Evolutionary conservation across 1,284 basidiomycete genomes (phyloP), one percentile per base, ranked within the genome.

Genomic region (Malassezia yamatoensis): DNA sequence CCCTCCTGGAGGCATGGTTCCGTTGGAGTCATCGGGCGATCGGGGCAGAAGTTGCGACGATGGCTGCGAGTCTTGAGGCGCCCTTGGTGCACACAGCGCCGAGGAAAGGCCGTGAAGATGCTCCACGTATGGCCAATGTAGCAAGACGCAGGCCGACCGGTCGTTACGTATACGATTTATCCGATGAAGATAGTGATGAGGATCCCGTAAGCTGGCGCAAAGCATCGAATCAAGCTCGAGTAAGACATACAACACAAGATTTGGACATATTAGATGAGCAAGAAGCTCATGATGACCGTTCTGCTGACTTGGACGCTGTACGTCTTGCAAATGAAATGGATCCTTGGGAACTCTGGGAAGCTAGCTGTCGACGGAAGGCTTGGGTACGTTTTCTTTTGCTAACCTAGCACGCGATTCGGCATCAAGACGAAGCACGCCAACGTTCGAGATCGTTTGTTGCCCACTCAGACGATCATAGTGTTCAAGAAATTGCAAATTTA

Each of bases 401-500:
- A n/a, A 34, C 45, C 13, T 36, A 47, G 45, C 45, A 21, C 5
- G 12, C 45, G 5, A 24, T 24, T 15, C 20, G 8, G 32, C 45
- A 35, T 4, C 45, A 13, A 21, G 16, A 20, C 24, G 24, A 29
- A 29, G 24, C 24, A 29, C 24, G 24, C 24, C 24, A 7, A 29
- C 24, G 24, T 29, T 29, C 24, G 24, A 29, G 7, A 29, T 29
- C 24, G 7, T 29, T 7, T 29, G 24, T 29, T 29, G 29, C 15
- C 9, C 41, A 18, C 20, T 13, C 21, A 1, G 40, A 20, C 0
- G 56, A 41, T 55, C 2, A 18, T 6, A 62, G 65, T 20, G 37
- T 74, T 3, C 61, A 71, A 32, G 63, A 68, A 35, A 63, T 74
- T 1, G 54, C 61, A 38, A 53, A 56, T 2, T 49, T 72, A 0